phyloP scores from a whole-genome alignment of 805 yeast species.

The Monosporozyma solicola region DNA sequence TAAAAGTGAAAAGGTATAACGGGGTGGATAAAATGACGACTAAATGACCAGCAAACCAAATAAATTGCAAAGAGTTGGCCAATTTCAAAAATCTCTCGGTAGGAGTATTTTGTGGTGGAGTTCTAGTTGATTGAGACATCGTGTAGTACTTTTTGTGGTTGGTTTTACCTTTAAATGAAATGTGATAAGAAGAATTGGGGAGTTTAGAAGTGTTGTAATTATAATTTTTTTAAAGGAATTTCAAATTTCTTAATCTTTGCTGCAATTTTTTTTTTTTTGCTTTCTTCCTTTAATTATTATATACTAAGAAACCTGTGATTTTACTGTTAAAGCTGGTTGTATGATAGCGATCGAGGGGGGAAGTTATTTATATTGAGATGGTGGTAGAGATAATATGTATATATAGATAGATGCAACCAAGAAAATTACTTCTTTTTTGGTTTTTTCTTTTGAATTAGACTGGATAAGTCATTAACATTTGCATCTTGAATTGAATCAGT shows the following conservation, averaged over 20 bases:
- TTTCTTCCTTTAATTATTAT: too few species aligned
- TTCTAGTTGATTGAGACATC: background rate
- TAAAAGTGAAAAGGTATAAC: slow-evolving; percentile 28
- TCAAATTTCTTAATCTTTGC: background rate
- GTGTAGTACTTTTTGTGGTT: background rate
- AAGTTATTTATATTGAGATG: background rate
- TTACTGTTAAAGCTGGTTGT: too few species aligned
- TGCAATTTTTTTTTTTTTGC: background rate
- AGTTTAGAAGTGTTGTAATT: background rate
- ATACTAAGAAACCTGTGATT: too few species aligned
- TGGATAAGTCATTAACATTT: slow-evolving; percentile 51
- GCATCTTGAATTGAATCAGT: slow-evolving; percentile 6
- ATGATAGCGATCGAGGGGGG: too few species aligned
- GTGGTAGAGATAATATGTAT: background rate
- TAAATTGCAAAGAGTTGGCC: slow-evolving; percentile 50
- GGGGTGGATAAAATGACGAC: slow-evolving; percentile 35
- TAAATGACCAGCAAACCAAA: slow-evolving; percentile 66
- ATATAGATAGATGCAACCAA: background rate
- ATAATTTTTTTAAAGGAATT: background rate
- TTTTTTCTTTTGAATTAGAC: slow-evolving; percentile 50
- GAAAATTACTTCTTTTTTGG: slow-evolving; percentile 2
- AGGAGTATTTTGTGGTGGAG: background rate
- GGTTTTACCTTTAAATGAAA: background rate
- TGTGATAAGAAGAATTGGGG: background rate
- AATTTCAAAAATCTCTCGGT: slow-evolving; percentile 11